Evolutionary conservation across 805 yeast genomes (phyloP).

Genomic region (Candida ortonii): DNA sequence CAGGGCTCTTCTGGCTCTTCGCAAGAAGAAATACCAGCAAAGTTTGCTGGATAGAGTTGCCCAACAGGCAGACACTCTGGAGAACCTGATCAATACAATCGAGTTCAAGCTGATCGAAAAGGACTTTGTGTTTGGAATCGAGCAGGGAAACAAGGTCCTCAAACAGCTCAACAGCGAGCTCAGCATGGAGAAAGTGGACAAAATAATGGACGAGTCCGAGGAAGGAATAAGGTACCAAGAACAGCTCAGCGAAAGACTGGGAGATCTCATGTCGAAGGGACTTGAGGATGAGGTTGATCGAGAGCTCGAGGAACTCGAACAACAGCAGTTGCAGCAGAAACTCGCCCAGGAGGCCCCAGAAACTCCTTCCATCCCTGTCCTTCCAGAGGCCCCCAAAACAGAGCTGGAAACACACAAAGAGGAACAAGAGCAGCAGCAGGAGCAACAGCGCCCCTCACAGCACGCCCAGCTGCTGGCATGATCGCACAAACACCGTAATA

Average conservation of each 20-base stretch:
- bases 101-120: slow-evolving; percentile 89
- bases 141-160: slow-evolving; percentile 76
- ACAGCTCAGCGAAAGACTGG: slow-evolving; percentile 58
- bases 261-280: slow-evolving; percentile 38
- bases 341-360: slow-evolving; percentile 9
- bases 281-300: slow-evolving; percentile 65
- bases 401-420: slow-evolving; percentile 14
- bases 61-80: slow-evolving; percentile 75
- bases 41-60: slow-evolving; percentile 66
- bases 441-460: slow-evolving; percentile 15
- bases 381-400: slow-evolving; percentile 34
- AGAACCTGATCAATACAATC: slow-evolving; percentile 71
- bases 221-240: slow-evolving; percentile 80
- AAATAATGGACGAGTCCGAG: slow-evolving; percentile 76
- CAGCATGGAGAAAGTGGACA: slow-evolving; percentile 74
- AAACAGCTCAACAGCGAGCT: slow-evolving; percentile 75
- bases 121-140: slow-evolving; percentile 76
- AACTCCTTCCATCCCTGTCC: slow-evolving; percentile 15
- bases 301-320: slow-evolving; percentile 52
- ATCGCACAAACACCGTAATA: background rate
- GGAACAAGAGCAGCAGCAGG: slow-evolving; percentile 22
- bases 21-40: slow-evolving; percentile 80
- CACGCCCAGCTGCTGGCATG: slow-evolving; percentile 6
- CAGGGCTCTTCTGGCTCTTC: slow-evolving; percentile 65
- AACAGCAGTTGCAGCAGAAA: slow-evolving; percentile 35